Conservation (phyloP, 768 basidiomycete genomes). For the Daedaleopsis nitida region DNA sequence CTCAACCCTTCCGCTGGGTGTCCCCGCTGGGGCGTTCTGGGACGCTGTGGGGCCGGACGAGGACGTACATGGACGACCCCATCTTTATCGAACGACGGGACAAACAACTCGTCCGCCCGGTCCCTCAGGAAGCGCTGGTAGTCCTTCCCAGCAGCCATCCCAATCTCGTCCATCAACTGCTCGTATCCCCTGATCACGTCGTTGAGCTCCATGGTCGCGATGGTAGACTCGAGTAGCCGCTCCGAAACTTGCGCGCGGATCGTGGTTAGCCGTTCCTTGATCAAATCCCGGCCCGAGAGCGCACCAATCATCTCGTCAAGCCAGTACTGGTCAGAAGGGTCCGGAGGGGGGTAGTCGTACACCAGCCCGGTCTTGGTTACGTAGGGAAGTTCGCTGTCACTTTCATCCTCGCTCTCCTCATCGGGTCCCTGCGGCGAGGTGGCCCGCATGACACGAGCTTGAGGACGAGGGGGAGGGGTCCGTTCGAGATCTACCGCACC, state of each 20-base stretch:
- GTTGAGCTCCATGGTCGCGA: constrained; percentile 8
- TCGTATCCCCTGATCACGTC: background rate
- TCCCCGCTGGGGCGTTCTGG: background rate
- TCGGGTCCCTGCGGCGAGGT: background rate
- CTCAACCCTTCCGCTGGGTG: background rate
- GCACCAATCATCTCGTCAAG: constrained; percentile 4
- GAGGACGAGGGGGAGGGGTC: no score
- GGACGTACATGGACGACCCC: background rate
- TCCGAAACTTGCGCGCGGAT: background rate
- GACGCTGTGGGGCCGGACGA: background rate
- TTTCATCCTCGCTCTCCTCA: background rate
- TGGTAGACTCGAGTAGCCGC: background rate
- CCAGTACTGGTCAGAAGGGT: constrained; percentile 7
- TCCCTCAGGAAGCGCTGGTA: background rate
- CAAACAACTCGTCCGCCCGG: background rate
- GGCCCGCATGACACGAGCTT: background rate
- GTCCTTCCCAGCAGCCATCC: background rate
- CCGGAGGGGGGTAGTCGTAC: constrained; percentile 8
- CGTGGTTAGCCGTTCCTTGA: background rate
- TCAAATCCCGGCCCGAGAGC: background rate
- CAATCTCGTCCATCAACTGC: background rate
- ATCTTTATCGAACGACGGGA: background rate
- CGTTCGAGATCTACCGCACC: background rate
- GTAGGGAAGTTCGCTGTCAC: background rate
- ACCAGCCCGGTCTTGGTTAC: background rate